Evolutionary conservation across 495 filamentous ascomycete genomes (phyloP).

Genomic region (Massariosphaeria phaeospora): DNA sequence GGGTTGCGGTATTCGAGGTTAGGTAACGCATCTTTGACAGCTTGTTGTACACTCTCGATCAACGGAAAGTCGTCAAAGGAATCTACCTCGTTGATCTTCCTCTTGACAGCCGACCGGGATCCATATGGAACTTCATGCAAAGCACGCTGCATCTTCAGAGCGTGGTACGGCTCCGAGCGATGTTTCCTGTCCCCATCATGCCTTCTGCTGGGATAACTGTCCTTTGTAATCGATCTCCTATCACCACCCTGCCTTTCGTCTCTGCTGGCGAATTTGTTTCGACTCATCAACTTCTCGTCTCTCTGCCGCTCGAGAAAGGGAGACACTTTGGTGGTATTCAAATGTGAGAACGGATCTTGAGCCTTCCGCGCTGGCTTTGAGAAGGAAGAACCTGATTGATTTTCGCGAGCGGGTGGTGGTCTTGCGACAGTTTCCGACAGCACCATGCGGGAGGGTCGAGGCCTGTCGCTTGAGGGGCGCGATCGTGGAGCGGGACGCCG

Average conservation of each 20-base stretch:
- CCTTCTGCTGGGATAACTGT: constrained; percentile 19
- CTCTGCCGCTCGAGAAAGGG: constrained; percentile 14
- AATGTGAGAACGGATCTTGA: constrained; percentile 65
- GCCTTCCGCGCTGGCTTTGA: constrained; percentile 40
- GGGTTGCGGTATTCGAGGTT: constrained; percentile 67
- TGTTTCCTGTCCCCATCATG: constrained; percentile 30
- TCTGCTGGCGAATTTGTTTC: no score
- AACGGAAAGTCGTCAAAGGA: constrained; percentile 77
- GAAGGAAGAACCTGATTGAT: constrained; percentile 39
- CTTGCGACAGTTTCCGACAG: constrained; percentile 69
- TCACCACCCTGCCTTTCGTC: no score
- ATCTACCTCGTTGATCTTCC: constrained; percentile 59
- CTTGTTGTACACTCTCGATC: constrained; percentile 65
- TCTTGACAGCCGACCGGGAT: constrained; percentile 63
- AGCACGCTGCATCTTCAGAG: constrained; percentile 89
- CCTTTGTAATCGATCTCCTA: neutral
- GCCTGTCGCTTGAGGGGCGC: constrained; percentile 29
- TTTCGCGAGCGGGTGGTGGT: constrained; percentile 44
- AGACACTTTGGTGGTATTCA: constrained; percentile 72
- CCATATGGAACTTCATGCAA: constrained; percentile 70
- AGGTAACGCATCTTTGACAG: constrained; percentile 66
- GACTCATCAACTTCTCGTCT: neutral
- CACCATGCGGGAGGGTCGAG: constrained; percentile 65
- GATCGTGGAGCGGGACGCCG: neutral
- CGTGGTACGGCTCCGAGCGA: constrained; percentile 56